These are phyloP conservation scores for Ophiocordyceps camponoti-leonardi DNA, from an alignment of 2,329 filamentous ascomycete genomes.

Conservation along the genomic window DNA sequence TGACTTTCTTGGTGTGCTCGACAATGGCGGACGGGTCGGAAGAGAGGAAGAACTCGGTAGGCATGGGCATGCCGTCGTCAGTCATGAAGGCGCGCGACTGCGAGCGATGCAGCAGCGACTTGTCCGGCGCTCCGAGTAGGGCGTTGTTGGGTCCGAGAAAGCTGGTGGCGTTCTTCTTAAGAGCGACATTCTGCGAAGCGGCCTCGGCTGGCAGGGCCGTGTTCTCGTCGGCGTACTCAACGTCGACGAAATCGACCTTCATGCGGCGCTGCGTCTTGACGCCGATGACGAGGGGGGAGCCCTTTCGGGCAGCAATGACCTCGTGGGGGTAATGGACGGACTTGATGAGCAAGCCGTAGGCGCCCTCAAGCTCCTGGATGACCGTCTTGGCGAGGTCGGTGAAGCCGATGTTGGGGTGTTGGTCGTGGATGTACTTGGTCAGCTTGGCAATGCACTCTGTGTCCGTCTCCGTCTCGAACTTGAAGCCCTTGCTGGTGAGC, in stretches of 20 bases:
- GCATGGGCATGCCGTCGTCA: constrained; percentile 93
- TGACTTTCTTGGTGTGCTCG: constrained; percentile 99
- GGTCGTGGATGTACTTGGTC: constrained; percentile 93
- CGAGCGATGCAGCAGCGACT: constrained; percentile 93
- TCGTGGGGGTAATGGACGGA: constrained; percentile 97
- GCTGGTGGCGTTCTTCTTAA: constrained; percentile 69
- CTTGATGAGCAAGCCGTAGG: constrained; percentile 93
- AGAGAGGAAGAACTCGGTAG: constrained; percentile 97
- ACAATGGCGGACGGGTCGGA: constrained; percentile 97
- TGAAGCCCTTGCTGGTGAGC: constrained; percentile 85
- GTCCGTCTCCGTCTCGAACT: constrained; percentile 97
- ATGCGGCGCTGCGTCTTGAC: constrained; percentile 96
- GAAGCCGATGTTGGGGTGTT: constrained; percentile 88
- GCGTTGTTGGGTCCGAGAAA: constrained; percentile 44
- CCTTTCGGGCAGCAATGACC: constrained; percentile 94
- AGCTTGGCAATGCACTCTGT: constrained; percentile 99
- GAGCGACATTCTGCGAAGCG: constrained; percentile 86
- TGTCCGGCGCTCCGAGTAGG: constrained; percentile 80
- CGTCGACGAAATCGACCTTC: constrained; percentile 99
- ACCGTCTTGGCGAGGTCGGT: constrained; percentile 93
- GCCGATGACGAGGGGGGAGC: constrained; percentile 91
- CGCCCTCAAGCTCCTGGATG: constrained; percentile 95
- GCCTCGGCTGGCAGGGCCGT: constrained; percentile 75
- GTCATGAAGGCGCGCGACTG: constrained; percentile 98
- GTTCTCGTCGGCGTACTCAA: constrained; percentile 85